Evolutionary conservation across 371 early-diverging fungal genomes (phyloP).

Genomic region (Fennellomyces sp.): DNA sequence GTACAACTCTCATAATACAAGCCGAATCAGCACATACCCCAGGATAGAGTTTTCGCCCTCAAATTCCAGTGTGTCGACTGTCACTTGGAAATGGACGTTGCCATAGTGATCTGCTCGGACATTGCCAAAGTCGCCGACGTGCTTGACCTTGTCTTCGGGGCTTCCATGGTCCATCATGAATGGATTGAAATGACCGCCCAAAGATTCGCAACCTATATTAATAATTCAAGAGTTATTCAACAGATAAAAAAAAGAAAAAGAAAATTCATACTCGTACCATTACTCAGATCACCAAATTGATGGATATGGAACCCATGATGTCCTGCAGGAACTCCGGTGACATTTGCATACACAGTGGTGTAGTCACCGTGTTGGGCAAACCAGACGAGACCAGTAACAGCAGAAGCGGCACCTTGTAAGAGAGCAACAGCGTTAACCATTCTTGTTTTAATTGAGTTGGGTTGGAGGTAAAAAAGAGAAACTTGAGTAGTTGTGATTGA

Average conservation of each 20-base stretch:
- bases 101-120: constrained; percentile 61
- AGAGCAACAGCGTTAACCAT: constrained; percentile 1
- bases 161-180: constrained; percentile 77
- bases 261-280: constrained; percentile 33
- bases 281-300: constrained; percentile 75
- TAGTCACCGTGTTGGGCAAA: neutral
- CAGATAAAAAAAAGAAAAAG: neutral
- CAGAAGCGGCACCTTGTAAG: neutral
- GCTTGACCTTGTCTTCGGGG: constrained; percentile 65
- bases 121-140: constrained; percentile 92
- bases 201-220: constrained; percentile 64
- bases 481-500: too few relatives aligned
- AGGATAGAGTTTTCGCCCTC: constrained; percentile 74
- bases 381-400: neutral
- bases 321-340: neutral
- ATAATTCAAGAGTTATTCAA: neutral
- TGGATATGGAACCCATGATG: constrained; percentile 91
- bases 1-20: neutral
- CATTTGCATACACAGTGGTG: neutral
- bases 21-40: too few relatives aligned
- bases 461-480: too few relatives aligned
- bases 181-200: constrained; percentile 87
- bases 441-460: too few relatives aligned
- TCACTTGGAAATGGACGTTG: constrained; percentile 46
- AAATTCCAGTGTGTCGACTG: constrained; percentile 67